A percentile compares a stretch with the other conserved stretches of the same genome.
These are phyloP conservation scores for Gossypium lobatum DNA, from an alignment of 441 rosid species.

Conservation along the genomic window DNA sequence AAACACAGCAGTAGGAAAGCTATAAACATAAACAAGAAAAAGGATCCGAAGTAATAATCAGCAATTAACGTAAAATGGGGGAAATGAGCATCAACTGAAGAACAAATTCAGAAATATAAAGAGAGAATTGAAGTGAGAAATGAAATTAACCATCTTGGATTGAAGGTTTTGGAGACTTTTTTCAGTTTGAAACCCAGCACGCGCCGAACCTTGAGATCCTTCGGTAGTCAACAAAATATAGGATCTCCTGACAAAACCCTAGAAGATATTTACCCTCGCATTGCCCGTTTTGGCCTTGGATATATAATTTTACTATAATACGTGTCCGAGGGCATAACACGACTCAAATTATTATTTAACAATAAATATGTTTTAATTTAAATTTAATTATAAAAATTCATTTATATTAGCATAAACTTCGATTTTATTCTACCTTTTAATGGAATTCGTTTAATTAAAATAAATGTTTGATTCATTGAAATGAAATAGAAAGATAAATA, in stretches of 20 bases:
- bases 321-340: too few species aligned
- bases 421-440: too few species aligned
- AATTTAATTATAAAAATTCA: too few species aligned
- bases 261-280: neutral
- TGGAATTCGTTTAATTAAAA: too few species aligned
- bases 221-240: neutral
- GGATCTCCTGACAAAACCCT: neutral
- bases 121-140: neutral
- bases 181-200: neutral
- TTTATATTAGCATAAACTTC: too few species aligned
- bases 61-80: neutral
- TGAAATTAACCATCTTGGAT: slow-evolving; percentile 1
- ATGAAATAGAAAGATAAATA: too few species aligned
- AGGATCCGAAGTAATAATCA: neutral
- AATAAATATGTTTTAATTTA: too few species aligned
- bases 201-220: neutral
- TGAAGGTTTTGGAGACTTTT: neutral
- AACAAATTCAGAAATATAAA: neutral
- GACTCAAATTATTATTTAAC: too few species aligned
- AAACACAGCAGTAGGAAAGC: neutral
- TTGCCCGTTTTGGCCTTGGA: neutral
- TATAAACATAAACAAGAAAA: neutral
- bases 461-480: too few species aligned
- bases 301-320: too few species aligned
- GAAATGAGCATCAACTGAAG: neutral